Conservation (phyloP, 495 filamentous ascomycete genomes). For the Aspergillus sparsus region DNA sequence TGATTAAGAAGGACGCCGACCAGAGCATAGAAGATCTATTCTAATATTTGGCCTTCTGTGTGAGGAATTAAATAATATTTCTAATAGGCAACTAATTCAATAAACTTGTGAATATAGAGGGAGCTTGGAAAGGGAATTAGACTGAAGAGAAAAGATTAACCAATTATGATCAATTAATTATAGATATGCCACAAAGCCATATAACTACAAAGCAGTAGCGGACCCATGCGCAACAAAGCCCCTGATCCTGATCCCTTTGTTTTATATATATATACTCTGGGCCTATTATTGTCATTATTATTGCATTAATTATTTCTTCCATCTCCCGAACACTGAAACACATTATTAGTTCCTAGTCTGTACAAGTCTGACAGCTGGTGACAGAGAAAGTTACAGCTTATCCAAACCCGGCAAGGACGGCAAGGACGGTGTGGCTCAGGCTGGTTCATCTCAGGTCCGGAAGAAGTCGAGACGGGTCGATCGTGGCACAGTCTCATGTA, state of each 20-base stretch:
- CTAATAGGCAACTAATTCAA: background rate
- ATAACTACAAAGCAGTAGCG: background rate
- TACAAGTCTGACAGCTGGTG: too few relatives aligned
- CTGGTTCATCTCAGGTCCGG: background rate
- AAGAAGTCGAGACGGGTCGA: background rate
- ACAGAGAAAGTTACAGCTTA: too few relatives aligned
- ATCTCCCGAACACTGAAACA: too few relatives aligned
- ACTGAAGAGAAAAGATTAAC: background rate
- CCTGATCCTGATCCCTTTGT: background rate
- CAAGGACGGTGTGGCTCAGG: background rate
- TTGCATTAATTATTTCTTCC: too few relatives aligned
- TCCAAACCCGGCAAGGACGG: too few relatives aligned
- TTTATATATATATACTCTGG: too few relatives aligned
- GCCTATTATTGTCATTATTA: too few relatives aligned
- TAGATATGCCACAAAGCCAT: too few relatives aligned
- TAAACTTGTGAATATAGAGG: background rate
- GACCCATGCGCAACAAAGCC: background rate
- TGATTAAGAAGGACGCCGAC: conserved; percentile 92
- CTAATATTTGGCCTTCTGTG: conserved; percentile 36
- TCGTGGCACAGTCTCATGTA: background rate
- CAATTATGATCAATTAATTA: too few relatives aligned
- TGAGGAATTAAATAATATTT: background rate
- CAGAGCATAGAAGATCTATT: conserved; percentile 88
- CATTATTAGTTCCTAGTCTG: too few relatives aligned
- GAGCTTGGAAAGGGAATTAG: background rate